A percentile compares a stretch with the other conserved stretches of the same genome.
Evolutionary conservation across 225 moss, liverwort and hornwort species (phyloP).

Genomic region (Marchantia paleacea): DNA sequence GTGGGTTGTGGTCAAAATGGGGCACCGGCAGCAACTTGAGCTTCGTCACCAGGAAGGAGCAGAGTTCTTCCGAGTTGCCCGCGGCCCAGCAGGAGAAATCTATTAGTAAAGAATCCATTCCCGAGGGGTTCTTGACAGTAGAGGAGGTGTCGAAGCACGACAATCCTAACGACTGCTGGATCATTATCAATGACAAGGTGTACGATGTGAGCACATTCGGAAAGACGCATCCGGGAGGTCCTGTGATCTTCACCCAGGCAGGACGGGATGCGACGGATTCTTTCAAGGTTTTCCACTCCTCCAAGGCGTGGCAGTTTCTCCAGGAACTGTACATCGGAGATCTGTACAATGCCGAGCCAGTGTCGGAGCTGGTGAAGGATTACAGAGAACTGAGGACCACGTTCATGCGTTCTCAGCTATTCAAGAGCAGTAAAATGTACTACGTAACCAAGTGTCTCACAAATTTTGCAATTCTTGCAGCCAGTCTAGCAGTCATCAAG

Average conservation of each 20-base stretch:
- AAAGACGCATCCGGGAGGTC: slow-evolving; percentile 74
- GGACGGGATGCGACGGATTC: slow-evolving; percentile 85
- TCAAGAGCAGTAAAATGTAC: slow-evolving; percentile 76
- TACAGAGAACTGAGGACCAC: slow-evolving; percentile 75
- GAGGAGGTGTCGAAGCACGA: slow-evolving; percentile 67
- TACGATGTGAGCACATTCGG: slow-evolving; percentile 88
- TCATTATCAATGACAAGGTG: slow-evolving; percentile 85
- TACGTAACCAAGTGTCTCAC: slow-evolving; percentile 49
- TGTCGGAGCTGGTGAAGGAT: slow-evolving; percentile 67
- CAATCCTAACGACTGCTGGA: slow-evolving; percentile 73
- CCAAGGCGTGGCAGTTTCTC: slow-evolving; percentile 67
- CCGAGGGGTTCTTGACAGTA: slow-evolving; percentile 27
- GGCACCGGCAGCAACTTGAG: slow-evolving; percentile 24
- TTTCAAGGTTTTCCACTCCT: slow-evolving; percentile 75
- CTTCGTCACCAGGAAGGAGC: slow-evolving; percentile 17
- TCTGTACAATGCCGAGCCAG: slow-evolving; percentile 60
- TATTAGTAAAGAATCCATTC: not conserved
- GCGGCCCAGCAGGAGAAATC: not conserved
- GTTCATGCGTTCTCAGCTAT: slow-evolving; percentile 61
- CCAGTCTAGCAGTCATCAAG: slow-evolving; percentile 59
- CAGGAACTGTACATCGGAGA: slow-evolving; percentile 67
- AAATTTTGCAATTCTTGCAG: slow-evolving; percentile 57
- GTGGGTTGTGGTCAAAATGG: slow-evolving; percentile 42
- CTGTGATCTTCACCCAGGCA: slow-evolving; percentile 70
- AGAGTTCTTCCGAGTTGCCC: not conserved